phyloP scores from a whole-genome alignment of 2,329 filamentous ascomycete species.

The Exophiala viscosa region DNA sequence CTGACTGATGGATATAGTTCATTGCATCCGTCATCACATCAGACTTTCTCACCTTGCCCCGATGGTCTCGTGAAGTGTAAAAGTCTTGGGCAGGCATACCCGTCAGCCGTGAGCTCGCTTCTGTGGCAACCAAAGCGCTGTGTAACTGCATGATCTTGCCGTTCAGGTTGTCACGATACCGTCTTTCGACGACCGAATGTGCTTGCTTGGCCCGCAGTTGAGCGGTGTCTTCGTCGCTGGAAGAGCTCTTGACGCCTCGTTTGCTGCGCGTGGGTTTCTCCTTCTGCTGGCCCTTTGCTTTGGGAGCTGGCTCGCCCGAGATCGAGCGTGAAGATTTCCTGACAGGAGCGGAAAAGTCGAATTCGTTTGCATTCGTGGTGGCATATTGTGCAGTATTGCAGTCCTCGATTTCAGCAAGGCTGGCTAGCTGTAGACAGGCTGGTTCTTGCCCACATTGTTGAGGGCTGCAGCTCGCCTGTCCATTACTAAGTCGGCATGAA shows the following conservation, averaged over 20 bases:
- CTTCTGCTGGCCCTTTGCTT: slow-evolving; percentile 3
- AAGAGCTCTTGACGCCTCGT: slow-evolving; percentile 14
- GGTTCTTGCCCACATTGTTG: slow-evolving; percentile 12
- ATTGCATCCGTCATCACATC: slow-evolving; percentile 29
- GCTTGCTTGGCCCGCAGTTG: slow-evolving; percentile 24
- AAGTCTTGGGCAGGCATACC: slow-evolving; percentile 13
- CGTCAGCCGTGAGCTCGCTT: slow-evolving; percentile 7
- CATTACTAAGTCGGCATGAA: background rate
- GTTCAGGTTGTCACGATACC: slow-evolving; percentile 29
- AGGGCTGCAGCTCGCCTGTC: background rate
- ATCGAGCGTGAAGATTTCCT: background rate
- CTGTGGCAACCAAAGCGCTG: slow-evolving; percentile 16
- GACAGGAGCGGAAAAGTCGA: background rate
- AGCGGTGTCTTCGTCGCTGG: slow-evolving; percentile 17
- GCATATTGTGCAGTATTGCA: slow-evolving; percentile 9
- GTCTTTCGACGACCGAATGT: slow-evolving; percentile 26
- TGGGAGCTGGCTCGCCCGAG: background rate
- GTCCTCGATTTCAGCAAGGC: slow-evolving; percentile 20
- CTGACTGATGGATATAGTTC: slow-evolving; percentile 28
- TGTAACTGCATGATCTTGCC: slow-evolving; percentile 28
- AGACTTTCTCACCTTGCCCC: slow-evolving; percentile 26
- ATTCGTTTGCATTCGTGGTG: background rate
- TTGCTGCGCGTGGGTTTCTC: slow-evolving; percentile 13
- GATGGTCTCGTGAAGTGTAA: slow-evolving; percentile 15
- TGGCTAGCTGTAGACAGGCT: slow-evolving; percentile 12